Evolutionary conservation across 495 filamentous ascomycete species (phyloP), one percentile per base, ranked within the genome.

Genomic region (Sabuloglossum arenarium): DNA sequence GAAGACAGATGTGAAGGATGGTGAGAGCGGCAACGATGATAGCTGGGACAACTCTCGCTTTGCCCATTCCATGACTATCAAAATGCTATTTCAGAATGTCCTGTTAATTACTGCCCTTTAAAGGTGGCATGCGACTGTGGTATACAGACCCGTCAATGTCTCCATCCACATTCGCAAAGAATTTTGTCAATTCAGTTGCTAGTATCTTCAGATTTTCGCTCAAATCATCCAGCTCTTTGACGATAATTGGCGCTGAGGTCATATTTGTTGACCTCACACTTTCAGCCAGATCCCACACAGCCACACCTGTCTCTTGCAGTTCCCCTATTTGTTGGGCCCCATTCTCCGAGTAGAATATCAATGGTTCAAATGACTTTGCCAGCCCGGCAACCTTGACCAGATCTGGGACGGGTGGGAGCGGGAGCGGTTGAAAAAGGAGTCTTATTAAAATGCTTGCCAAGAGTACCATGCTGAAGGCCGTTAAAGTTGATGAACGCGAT

Each of bases 51-150:
- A 76, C 68, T 95, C 86, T 51, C 86, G 81, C 62, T 82, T 81
- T 31, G 86, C 85, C 88, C 88, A 95, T 66, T 93, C 86, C 87
- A 95, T 95, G 14, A 89, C 85, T 43, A 90, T 82, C 28, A 95
- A 73, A 57, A 95, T 91, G 55, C 82, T 78, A 37, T n/a, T 8
- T 11, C 12, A 32, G 11, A 19, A 14, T 1, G 31, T 16, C 0
- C 10, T 14, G 25, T 27, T 8, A 28, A 6, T 31, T 4, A 27
- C 43, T 23, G 37, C 5, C 10, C 23, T 25, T 10, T 50, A 24
- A n/a, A 27, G 21, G 4, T 25, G 10, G 30, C 24, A n/a, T 23
- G 19, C 19, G 30, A 32, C 16, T 37, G 4, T 46, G 45, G 37
- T 24, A 27, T 37, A 60, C 67, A 58, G 66, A 78, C 75, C 71